These are phyloP conservation scores for Phytophthora pini DNA, from an alignment of 352 stramenopile species.

Conservation along the genomic window DNA sequence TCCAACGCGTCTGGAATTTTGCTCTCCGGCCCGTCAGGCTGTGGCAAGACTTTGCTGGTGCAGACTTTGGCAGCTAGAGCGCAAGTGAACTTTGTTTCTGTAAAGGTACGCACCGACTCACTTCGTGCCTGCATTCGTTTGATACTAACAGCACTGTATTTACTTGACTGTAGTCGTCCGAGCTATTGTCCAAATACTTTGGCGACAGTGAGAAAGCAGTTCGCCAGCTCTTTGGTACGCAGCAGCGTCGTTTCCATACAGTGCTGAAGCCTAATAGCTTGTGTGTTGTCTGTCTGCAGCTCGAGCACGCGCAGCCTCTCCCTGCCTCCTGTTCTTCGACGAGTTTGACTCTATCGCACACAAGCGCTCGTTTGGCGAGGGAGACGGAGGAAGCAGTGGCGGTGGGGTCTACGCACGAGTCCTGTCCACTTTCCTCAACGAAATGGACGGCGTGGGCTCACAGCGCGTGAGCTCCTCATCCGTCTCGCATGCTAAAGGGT, in stretches of 20 bases:
- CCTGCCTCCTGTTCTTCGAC: constrained; percentile 88
- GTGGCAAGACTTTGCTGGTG: constrained; percentile 86
- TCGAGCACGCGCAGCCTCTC: constrained; percentile 69
- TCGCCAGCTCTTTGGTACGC: constrained; percentile 79
- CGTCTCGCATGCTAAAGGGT: constrained; percentile 13
- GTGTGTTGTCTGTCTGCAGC: constrained; percentile 35
- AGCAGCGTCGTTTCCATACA: background rate
- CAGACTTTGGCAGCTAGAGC: constrained; percentile 63
- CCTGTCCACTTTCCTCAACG: constrained; percentile 85
- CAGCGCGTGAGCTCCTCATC: constrained; percentile 29
- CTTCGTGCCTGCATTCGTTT: background rate
- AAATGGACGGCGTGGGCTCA: constrained; percentile 83
- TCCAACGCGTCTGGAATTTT: constrained; percentile 76
- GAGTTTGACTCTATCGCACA: constrained; percentile 86
- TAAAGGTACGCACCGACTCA: constrained; percentile 56
- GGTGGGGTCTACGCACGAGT: constrained; percentile 80
- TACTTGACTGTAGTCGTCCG: constrained; percentile 59
- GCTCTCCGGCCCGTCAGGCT: constrained; percentile 80
- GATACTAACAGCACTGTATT: constrained; percentile 6
- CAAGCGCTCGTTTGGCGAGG: constrained; percentile 68
- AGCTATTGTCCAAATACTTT: constrained; percentile 90
- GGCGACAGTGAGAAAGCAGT: constrained; percentile 86
- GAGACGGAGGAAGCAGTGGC: constrained; percentile 44
- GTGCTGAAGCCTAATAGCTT: constrained; percentile 3
- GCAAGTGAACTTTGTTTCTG: constrained; percentile 80